Percentiles rank a stretch among this genome's conserved stretches.
Conservation (phyloP, 169 alveolate genomes). For the Plasmodium gallinaceum region DNA sequence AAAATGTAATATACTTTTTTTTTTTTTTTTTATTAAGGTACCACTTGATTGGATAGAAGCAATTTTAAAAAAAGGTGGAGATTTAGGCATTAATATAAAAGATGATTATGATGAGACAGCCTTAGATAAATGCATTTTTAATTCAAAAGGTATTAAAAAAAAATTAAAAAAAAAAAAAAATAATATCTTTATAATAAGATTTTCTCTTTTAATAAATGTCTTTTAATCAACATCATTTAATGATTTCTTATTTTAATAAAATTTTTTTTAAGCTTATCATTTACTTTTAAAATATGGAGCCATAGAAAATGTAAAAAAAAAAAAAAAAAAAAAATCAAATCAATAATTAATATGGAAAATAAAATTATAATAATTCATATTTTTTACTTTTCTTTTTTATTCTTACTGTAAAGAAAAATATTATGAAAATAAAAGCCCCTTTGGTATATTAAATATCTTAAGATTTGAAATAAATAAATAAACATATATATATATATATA, state of each 20-base stretch:
- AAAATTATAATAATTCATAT: not conserved
- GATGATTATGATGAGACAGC: constrained; percentile 72
- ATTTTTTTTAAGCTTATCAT: constrained; percentile 39
- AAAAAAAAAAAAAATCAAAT: constrained; percentile 17
- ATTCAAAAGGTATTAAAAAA: constrained; percentile 50
- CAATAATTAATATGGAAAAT: not conserved
- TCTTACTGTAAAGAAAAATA: constrained; percentile 22
- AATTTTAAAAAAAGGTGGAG: constrained; percentile 73
- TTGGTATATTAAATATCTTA: constrained; percentile 17
- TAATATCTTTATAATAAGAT: not conserved
- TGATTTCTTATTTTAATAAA: not conserved
- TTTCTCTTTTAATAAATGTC: not conserved
- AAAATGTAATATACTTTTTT: not conserved
- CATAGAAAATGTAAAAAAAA: constrained; percentile 48
- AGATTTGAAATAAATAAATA: not conserved
- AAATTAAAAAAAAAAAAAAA: not conserved
- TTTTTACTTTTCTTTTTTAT: not conserved
- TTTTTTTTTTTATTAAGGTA: constrained; percentile 24
- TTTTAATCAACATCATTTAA: not conserved
- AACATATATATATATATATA: not conserved
- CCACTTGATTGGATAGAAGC: constrained; percentile 76
- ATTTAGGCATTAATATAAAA: constrained; percentile 64
- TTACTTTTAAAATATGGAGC: constrained; percentile 74
- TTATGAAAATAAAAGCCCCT: constrained; percentile 7
- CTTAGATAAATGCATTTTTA: constrained; percentile 47